A percentile compares a stretch with the other conserved stretches of the same genome.
Evolutionary conservation across 2,329 filamentous ascomycete species (phyloP).

Genomic region (Cercospora sojina): DNA sequence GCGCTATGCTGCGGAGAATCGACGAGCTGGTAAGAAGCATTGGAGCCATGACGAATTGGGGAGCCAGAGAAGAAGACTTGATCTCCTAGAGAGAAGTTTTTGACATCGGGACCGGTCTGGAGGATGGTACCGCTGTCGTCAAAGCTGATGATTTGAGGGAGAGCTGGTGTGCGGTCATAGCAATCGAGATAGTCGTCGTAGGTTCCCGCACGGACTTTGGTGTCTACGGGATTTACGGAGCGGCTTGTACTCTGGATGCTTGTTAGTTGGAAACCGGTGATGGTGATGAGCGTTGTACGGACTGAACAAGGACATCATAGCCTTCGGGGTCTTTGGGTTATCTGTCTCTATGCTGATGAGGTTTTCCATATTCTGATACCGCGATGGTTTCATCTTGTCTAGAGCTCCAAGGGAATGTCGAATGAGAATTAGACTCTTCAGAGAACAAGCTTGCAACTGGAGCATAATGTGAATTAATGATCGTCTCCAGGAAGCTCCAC

Average conservation of each 20-base stretch:
- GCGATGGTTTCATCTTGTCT: constrained; percentile 36
- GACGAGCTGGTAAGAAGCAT: constrained; percentile 47
- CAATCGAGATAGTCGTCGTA: constrained; percentile 44
- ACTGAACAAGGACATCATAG: constrained; percentile 42
- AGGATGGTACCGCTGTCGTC: constrained; percentile 46
- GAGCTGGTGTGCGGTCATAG: constrained; percentile 32
- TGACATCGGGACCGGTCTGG: constrained; percentile 33
- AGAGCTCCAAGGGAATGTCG: neutral
- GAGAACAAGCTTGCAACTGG: neutral
- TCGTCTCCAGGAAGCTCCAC: neutral
- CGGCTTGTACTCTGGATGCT: constrained; percentile 37
- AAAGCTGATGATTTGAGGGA: constrained; percentile 43
- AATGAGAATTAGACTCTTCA: neutral
- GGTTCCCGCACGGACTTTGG: constrained; percentile 36
- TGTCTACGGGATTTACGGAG: constrained; percentile 45
- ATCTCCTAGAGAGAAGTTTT: constrained; percentile 45
- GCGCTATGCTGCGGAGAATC: constrained; percentile 43
- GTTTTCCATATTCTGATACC: constrained; percentile 36
- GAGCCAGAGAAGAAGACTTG: constrained; percentile 46
- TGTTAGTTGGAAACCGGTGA: neutral
- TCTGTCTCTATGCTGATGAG: constrained; percentile 36
- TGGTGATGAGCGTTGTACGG: constrained; percentile 1
- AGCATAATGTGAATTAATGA: neutral
- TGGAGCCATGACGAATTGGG: constrained; percentile 44
- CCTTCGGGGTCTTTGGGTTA: constrained; percentile 33